Percentiles rank a stretch among this genome's conserved stretches.
phyloP scores from a whole-genome alignment of 768 basidiomycete species.

The Leccinum pellstonianum region DNA sequence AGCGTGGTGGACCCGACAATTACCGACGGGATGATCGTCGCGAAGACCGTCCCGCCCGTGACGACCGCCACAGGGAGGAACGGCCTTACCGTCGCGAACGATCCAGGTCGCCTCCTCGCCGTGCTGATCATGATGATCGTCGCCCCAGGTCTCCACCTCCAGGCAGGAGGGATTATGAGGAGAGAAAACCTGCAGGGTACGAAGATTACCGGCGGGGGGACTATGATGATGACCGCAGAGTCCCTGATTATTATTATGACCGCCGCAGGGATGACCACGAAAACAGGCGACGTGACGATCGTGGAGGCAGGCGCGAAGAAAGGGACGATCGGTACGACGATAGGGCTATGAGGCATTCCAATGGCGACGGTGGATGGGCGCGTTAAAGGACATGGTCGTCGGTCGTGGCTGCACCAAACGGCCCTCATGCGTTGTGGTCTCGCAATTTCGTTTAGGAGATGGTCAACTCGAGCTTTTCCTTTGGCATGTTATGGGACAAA shows the following conservation, averaged over 20 bases:
- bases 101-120: constrained; percentile 78
- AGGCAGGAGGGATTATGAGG: constrained; percentile 76
- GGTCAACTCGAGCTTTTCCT: constrained; percentile 39
- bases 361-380: constrained; percentile 76
- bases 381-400: constrained; percentile 53
- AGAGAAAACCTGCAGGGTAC: constrained; percentile 89
- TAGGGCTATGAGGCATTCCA: constrained; percentile 66
- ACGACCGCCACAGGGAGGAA: constrained; percentile 56
- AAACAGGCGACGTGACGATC: constrained; percentile 58
- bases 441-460: constrained; percentile 53
- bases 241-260: constrained; percentile 84
- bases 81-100: constrained; percentile 68
- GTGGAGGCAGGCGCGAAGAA: constrained; percentile 76
- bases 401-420: constrained; percentile 35
- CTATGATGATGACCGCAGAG: constrained; percentile 77
- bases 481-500: constrained; percentile 38
- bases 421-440: constrained; percentile 35
- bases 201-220: constrained; percentile 85
- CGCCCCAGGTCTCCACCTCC: constrained; percentile 77
- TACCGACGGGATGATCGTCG: constrained; percentile 75
- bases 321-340: constrained; percentile 82
- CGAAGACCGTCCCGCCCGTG: constrained; percentile 52
- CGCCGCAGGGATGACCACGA: constrained; percentile 79
- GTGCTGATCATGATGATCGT: constrained; percentile 71
- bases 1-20: constrained; percentile 71